Evolutionary conservation across 1,284 basidiomycete species (phyloP), one percentile per base, ranked within the genome.

Genomic region (Lentinula novae-zelandiae): DNA sequence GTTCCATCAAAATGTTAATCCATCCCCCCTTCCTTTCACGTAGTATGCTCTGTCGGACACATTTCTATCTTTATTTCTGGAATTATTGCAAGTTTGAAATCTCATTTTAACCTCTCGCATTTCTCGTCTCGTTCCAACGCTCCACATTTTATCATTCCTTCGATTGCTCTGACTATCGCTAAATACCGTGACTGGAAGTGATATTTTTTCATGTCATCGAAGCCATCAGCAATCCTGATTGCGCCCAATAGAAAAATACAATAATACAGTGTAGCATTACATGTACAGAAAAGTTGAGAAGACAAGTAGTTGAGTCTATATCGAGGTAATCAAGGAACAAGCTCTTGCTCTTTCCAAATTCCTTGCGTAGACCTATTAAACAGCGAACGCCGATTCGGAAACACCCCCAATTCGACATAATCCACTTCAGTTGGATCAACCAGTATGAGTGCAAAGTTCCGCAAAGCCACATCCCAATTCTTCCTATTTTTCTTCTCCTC

Each of bases 371-470:
- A 72, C 67, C 75, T 73, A 60, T 70, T 76, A 64, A 84, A 90
- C 57, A 70, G 71, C 33, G 81, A 84, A 66, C 89, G 75, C 63
- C 77, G 76, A 65, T 89, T 80, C 17, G 86, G 86, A 17, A 73
- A 62, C 9, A 78, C 74, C 0, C 73, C 79, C 53, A 90, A 67
- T 67, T 87, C 85, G 5, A 84, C 67, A 72, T 82, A 83, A 68
- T 91, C 89, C 46, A 90, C 82, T 60, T 82, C 78, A 1, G 71
- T 67, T 3, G 89, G 86, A 63, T 90, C 87, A 40, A 90, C 72
- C 12, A 89, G 66, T 46, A 91, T 68, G 67, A 91, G 69, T 8
- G 85, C 82, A 66, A 89, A 91, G 67, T 88, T 87, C 10, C 70
- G 64, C 60, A 87, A 69, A 31, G 89, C 85, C 20, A 63, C 70